Conservation (phyloP, 225 moss, liverwort and hornwort species). For the Climacium dendroides region DNA sequence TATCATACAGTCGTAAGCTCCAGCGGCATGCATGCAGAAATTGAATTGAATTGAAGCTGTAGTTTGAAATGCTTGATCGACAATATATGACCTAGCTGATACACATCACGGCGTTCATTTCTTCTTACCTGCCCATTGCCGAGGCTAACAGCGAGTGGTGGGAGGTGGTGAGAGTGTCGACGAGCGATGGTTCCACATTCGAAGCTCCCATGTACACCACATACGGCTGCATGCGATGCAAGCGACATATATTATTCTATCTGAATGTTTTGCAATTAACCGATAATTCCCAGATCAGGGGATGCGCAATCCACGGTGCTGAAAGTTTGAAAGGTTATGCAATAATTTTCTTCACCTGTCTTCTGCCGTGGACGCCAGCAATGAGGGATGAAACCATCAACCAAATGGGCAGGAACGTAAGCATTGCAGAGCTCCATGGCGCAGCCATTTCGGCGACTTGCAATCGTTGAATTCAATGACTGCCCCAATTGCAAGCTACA, state of each 20-base stretch:
- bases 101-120: neutral
- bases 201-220: conserved; percentile 32
- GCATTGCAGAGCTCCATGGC: neutral
- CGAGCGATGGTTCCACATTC: neutral
- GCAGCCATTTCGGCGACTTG: neutral
- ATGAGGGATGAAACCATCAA: neutral
- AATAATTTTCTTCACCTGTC: neutral
- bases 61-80: neutral
- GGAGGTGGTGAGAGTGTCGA: neutral
- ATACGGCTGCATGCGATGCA: conserved; percentile 11
- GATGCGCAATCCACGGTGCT: neutral
- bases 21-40: neutral
- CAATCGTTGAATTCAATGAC: neutral
- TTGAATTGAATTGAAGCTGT: neutral
- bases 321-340: neutral
- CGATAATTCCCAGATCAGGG: neutral
- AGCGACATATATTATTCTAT: neutral
- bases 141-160: conserved; percentile 13
- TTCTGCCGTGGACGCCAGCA: neutral
- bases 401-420: neutral
- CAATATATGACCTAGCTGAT: neutral
- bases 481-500: neutral
- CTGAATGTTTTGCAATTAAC: neutral
- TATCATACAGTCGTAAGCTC: neutral
- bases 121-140: conserved; percentile 5